Evolutionary conservation across 2,329 filamentous ascomycete species (phyloP), one percentile per base, ranked within the genome.

Genomic region (Verruconis gallopava): DNA sequence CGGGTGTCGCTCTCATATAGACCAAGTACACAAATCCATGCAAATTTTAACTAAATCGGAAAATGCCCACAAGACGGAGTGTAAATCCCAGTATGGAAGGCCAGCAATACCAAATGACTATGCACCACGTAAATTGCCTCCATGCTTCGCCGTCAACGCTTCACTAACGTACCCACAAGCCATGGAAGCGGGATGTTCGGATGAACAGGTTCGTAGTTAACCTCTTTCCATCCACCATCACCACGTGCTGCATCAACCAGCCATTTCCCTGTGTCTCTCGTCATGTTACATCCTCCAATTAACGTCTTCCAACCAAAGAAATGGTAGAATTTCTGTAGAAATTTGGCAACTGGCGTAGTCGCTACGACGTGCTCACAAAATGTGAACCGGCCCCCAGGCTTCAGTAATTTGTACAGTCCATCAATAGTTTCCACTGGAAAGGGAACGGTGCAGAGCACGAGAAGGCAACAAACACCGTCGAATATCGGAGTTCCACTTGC

Each of bases 281-380:
- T 60, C 46, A 75, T 48, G 42, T 64, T 56, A 49, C 72, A 75
- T 44, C 66, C 66, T 4, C 66, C 70, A 48, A 73, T 54, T 46
- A 69, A 69, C 48, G 66, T 69, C 4, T 61, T 60, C 70, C 71
- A 75, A 5, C 43, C 44, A 3, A 68, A 37, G 3, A 59, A 21
- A 20, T 56, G 58, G 52, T 64, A 72, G 12, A 68, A 46, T 9
- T 57, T 48, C 54, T 76, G 72, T 50, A 66, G 50, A 13, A 61
- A 6, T 15, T 66, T 53, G n/a, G 62, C 68, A 11, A 65, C 4
- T 55, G 61, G 51, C 65, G 67, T 72, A 1, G 66, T 64, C 49
- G 72, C 73, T 18, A 58, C 63, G 11, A 73, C 66, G 57, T 77
- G 73, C 53, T 76, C 73, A 39, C 64, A 68, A 20, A 75, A 57